Evolutionary conservation across 2,329 filamentous ascomycete genomes (phyloP), one percentile per base, ranked within the genome.

Genomic region (Whalleya microplaca): DNA sequence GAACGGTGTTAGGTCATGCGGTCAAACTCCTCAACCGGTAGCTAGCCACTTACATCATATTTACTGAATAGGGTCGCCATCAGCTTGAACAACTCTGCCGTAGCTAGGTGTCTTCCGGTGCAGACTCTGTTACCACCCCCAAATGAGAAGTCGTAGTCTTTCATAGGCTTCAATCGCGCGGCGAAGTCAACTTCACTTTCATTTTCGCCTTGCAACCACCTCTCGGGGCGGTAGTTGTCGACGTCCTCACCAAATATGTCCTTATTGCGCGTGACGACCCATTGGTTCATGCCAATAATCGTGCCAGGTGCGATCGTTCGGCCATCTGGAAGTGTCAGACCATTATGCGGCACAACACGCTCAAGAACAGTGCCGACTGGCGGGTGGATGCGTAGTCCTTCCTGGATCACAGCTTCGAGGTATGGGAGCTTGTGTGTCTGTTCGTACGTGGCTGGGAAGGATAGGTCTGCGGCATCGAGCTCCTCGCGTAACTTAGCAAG

Each of bases 131-230:
- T 50, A 2, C 56, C 56, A 8, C 37, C 56, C n/a, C 56, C 56
- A 23, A 52, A 59, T 1, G 45, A 20, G 21, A 59, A 48, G 23
- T 53, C 48, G 1, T 74, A 75, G 0, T 76, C 77, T 58, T 79
- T 80, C 82, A 85, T 84, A 58, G 80, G 77, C 64, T 73, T 76
- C 6, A 83, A 72, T 59, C 79, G 74, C 21, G 74, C 75, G 0
- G 78, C 72, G 32, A 69, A 70, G 51, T 56, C 40, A 32, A 65
- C 65, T 3, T 66, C 55, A 10, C 49, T 68, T 52, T 73, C 72
- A 8, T 50, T 48, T 21, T 62, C 56, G 3, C 63, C 56, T 5
- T 63, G 57, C 12, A 79, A 61, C 76, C 76, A 80, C 21, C 77
- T 66, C 50, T 76, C 75, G 0, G 77, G 75, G 6, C 67, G 67